phyloP scores from a whole-genome alignment of 306 rosid genomes.

The Cicer pinnatifidum region DNA sequence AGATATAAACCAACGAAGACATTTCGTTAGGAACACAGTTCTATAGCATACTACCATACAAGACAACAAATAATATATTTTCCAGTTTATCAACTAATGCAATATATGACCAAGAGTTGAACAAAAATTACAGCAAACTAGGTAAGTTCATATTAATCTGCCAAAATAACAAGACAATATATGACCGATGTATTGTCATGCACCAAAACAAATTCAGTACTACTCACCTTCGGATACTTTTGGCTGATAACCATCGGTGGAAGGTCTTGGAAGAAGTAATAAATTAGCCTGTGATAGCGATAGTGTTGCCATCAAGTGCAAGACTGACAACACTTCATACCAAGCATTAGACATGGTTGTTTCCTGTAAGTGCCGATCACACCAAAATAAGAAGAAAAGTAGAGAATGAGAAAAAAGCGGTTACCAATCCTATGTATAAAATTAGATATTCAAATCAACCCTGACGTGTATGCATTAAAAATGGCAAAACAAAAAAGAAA shows the following conservation, averaged over 20 bases:
- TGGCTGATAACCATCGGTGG: slow-evolving; percentile 79
- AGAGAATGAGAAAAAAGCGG: not conserved
- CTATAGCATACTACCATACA: slow-evolving; percentile 26
- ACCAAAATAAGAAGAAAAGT: not conserved
- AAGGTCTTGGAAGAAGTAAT: slow-evolving; percentile 87
- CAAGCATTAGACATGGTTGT: slow-evolving; percentile 80
- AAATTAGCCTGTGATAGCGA: slow-evolving; percentile 83
- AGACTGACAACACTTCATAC: slow-evolving; percentile 93
- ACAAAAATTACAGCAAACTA: slow-evolving; percentile 7
- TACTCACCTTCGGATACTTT: slow-evolving; percentile 84
- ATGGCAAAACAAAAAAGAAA: not conserved
- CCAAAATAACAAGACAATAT: slow-evolving; percentile 19
- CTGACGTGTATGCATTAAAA: not conserved
- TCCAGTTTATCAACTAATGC: slow-evolving; percentile 35
- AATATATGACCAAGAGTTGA: slow-evolving; percentile 17
- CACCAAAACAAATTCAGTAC: slow-evolving; percentile 28
- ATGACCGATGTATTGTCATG: slow-evolving; percentile 3
- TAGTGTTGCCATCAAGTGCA: slow-evolving; percentile 90
- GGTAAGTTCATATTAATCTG: not conserved
- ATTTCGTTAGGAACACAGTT: slow-evolving; percentile 5
- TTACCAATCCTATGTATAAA: slow-evolving; percentile 35
- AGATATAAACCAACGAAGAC: slow-evolving; percentile 41
- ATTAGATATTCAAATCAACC: slow-evolving; percentile 34
- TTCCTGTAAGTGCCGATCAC: slow-evolving; percentile 63
- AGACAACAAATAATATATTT: slow-evolving; percentile 27